A percentile compares a stretch with the other conserved stretches of the same genome.
Conservation (phyloP, 495 filamentous ascomycete species). For the Penicillium diatomitis region DNA sequence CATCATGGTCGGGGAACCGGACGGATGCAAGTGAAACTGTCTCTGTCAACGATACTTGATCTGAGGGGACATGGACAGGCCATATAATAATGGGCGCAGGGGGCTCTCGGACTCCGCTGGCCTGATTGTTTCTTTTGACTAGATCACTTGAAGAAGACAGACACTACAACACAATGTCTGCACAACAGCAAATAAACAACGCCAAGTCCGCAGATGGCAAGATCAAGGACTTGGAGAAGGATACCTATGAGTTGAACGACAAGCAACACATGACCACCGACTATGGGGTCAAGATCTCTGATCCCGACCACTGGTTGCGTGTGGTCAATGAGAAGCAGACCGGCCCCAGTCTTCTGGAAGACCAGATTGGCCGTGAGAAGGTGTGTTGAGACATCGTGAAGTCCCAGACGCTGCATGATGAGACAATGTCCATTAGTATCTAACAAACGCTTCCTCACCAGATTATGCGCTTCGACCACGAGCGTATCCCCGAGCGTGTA, state of each 20-base stretch:
- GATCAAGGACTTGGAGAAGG: constrained; percentile 22
- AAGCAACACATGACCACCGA: constrained; percentile 59
- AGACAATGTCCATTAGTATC: too few species aligned
- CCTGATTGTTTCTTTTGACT: too few species aligned
- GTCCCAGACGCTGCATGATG: too few species aligned
- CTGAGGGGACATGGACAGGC: too few species aligned
- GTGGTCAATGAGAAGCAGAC: constrained; percentile 47
- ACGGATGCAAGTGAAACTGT: too few species aligned
- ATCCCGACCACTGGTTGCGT: constrained; percentile 73
- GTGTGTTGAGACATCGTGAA: constrained; percentile 22
- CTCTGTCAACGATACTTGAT: too few species aligned
- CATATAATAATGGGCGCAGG: too few species aligned
- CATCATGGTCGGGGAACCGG: not conserved
- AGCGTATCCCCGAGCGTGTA: constrained; percentile 80
- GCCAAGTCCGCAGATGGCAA: constrained; percentile 12
- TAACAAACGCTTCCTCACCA: constrained; percentile 13
- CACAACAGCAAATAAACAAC: not conserved
- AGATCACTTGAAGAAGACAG: too few species aligned
- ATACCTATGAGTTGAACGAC: constrained; percentile 25
- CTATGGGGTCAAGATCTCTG: constrained; percentile 64
- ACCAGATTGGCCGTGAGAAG: constrained; percentile 70
- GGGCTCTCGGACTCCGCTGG: too few species aligned
- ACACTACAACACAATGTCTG: not conserved
- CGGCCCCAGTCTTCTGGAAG: constrained; percentile 74
- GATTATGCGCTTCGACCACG: constrained; percentile 79